Conservation (phyloP, 2,329 filamentous ascomycete genomes). For the Aspergillus sergii region DNA sequence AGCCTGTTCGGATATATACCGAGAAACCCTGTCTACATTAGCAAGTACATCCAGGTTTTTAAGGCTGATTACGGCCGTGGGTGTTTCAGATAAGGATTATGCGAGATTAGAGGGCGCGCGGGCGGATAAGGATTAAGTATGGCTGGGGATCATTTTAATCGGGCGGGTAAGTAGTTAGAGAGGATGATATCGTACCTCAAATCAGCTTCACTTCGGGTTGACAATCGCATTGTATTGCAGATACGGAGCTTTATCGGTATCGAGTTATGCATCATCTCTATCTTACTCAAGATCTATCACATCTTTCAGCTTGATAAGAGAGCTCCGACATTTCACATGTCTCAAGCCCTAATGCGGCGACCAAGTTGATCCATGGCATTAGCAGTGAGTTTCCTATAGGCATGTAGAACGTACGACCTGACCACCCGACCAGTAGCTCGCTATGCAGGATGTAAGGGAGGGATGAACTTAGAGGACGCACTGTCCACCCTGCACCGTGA, state of each 20-base stretch:
- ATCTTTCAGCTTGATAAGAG: neutral
- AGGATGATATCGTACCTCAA: neutral
- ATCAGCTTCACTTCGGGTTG: neutral
- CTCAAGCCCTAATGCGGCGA: neutral
- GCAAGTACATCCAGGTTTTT: neutral
- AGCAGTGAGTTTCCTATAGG: neutral
- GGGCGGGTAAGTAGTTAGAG: neutral
- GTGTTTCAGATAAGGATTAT: slow-evolving; percentile 6
- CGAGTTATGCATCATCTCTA: neutral
- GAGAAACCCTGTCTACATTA: neutral
- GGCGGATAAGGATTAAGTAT: neutral
- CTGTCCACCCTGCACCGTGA: slow-evolving; percentile 8
- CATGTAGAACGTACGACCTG: neutral
- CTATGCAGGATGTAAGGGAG: neutral
- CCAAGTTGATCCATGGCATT: neutral
- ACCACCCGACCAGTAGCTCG: neutral
- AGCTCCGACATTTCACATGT: neutral
- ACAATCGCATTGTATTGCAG: neutral
- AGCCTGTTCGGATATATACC: neutral
- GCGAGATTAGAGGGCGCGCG: neutral
- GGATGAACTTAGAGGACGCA: neutral
- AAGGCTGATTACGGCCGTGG: neutral
- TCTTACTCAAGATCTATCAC: neutral
- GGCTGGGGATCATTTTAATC: neutral
- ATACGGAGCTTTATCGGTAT: neutral